phyloP scores from a whole-genome alignment of 768 basidiomycete species.

The Agaricus sinodeliciosus region DNA sequence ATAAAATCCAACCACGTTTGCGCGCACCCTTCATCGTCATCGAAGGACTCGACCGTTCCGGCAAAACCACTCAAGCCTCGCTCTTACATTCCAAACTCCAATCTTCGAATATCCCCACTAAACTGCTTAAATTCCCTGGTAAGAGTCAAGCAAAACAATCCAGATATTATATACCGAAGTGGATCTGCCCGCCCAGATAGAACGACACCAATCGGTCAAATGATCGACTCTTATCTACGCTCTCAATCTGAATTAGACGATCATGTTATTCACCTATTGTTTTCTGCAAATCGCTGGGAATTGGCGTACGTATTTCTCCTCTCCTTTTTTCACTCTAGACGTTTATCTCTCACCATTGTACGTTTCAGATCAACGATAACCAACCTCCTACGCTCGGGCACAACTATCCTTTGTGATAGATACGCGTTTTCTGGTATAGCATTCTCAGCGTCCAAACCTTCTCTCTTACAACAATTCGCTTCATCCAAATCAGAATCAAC shows the following conservation, averaged over 20 bases:
- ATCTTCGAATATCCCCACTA: slow-evolving; percentile 35
- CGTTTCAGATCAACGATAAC: slow-evolving; percentile 51
- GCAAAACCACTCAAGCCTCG: slow-evolving; percentile 85
- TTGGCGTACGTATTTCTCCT: slow-evolving; percentile 53
- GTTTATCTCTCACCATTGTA: not conserved
- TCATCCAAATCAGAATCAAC: not conserved
- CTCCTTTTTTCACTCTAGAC: not conserved
- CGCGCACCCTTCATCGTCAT: slow-evolving; percentile 86
- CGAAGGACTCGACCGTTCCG: slow-evolving; percentile 93
- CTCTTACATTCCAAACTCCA: slow-evolving; percentile 52
- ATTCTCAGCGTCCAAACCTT: slow-evolving; percentile 63
- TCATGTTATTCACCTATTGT: slow-evolving; percentile 86
- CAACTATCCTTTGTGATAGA: slow-evolving; percentile 80
- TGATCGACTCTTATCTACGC: slow-evolving; percentile 90
- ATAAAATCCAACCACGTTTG: slow-evolving; percentile 4
- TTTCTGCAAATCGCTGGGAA: slow-evolving; percentile 98
- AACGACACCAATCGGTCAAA: slow-evolving; percentile 82
- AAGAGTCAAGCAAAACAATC: slow-evolving; percentile 14
- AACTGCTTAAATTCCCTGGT: slow-evolving; percentile 90
- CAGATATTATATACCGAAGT: not conserved
- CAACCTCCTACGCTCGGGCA: slow-evolving; percentile 51
- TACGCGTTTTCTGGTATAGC: slow-evolving; percentile 97
- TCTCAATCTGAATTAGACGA: slow-evolving; percentile 86
- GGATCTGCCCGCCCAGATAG: slow-evolving; percentile 45
- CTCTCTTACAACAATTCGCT: not conserved